Evolutionary conservation across 2,329 filamentous ascomycete species (phyloP).

Genomic region (Fusarium liriodendri): DNA sequence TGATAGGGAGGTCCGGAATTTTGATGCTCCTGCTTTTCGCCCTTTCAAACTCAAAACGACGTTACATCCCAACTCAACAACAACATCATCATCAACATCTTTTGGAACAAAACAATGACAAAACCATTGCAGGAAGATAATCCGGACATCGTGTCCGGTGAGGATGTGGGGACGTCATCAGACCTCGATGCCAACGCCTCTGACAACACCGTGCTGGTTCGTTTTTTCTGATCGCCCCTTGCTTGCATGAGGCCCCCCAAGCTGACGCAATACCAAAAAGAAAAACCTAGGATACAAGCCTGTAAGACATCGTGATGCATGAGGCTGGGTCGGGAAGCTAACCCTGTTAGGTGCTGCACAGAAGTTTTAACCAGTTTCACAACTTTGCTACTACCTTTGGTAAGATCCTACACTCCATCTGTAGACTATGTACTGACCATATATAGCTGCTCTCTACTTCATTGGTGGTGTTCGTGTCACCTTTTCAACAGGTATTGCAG

Average conservation of each 20-base stretch:
- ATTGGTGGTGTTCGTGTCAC: conserved; percentile 70
- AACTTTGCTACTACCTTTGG: conserved; percentile 71
- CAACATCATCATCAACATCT: background rate
- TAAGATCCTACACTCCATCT: conserved; percentile 42
- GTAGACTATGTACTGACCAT: background rate
- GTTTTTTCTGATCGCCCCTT: background rate
- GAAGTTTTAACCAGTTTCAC: conserved; percentile 67
- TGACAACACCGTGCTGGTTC: conserved; percentile 19
- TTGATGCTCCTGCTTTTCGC: background rate
- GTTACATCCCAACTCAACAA: background rate
- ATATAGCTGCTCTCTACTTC: conserved; percentile 68
- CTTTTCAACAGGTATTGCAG: conserved; percentile 71
- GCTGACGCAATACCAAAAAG: conserved; percentile 9
- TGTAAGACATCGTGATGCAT: conserved; percentile 17
- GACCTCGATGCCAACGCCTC: conserved; percentile 7
- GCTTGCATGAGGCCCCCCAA: background rate
- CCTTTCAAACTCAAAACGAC: background rate
- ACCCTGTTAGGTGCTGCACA: conserved; percentile 61
- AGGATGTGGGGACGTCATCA: background rate
- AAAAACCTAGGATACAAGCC: conserved; percentile 43
- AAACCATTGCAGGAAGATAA: background rate
- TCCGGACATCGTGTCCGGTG: background rate
- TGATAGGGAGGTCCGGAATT: background rate
- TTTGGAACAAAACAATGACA: background rate
- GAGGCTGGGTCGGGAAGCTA: background rate